Evolutionary conservation across 1,139 yeast genomes (phyloP), one percentile per base, ranked within the genome.

Genomic region (Candida sp.): DNA sequence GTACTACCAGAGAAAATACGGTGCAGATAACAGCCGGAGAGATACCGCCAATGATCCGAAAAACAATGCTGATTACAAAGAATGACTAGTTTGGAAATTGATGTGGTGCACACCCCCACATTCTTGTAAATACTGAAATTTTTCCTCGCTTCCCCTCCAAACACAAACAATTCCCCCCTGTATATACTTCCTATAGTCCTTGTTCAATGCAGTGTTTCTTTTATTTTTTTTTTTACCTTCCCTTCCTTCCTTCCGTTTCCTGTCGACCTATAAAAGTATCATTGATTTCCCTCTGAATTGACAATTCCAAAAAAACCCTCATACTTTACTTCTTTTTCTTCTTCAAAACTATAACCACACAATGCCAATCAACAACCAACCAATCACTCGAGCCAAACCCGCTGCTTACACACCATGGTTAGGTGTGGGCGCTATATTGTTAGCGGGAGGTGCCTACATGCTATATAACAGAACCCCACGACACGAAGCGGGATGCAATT

Each of bases 331-430:
- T 7, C 5, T 12, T 31, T 7, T 31, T 31, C 34, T 7, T 31
- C n/a, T 11, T 12, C 34, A 31, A 4, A 31, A 12, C n/a, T n/a
- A n/a, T 23, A 17, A 3, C n/a, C n/a, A n/a, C 31, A 12, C 2
- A 11, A 38, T 38, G 41, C 17, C 41, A 25, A 11, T 8, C 11
- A 38, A 12, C 7, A 38, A 38, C 26, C 30, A 38, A 8, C 30
- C 27, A 25, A 23, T 25, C n/a, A 28, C 30, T 25, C 41, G 41
- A 38, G 41, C 12, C 25, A 22, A 26, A 22, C n/a, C 7, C 9
- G 17, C 7, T 7, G 28, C 27, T 3, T 41, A 41, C 44, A 60
- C 58, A 31, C 59, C 63, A 0, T 59, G 63, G 63, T 48, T 54
- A 7, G 57, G 52, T 25, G 35, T 47, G 8, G 31, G 26, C n/a